Conservation (phyloP, 768 basidiomycete species). For the Postia placenta region DNA sequence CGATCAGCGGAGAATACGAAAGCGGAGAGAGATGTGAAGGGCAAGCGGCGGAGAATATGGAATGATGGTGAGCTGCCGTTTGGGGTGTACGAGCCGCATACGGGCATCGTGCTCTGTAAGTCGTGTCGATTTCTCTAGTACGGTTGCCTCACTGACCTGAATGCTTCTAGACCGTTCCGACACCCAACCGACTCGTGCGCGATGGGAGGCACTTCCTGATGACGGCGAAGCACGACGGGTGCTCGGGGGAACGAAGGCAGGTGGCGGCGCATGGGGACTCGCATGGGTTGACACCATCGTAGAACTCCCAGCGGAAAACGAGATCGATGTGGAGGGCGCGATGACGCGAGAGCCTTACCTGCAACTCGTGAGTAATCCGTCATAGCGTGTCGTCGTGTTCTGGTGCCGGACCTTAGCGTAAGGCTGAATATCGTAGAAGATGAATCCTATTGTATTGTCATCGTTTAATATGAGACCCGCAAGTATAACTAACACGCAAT, state of each 20-base stretch:
- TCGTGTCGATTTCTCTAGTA: conserved; percentile 7
- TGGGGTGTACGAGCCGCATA: conserved; percentile 82
- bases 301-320: neutral
- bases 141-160: no score
- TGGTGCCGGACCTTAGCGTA: no score
- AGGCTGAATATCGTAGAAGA: no score
- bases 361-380: neutral
- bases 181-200: conserved; percentile 65
- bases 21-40: conserved; percentile 13
- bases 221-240: conserved; percentile 36
- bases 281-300: conserved; percentile 76
- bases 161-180: conserved; percentile 65
- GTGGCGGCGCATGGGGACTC: conserved; percentile 75
- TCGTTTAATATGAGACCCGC: no score
- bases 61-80: conserved; percentile 35
- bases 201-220: conserved; percentile 55
- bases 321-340: neutral
- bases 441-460: no score
- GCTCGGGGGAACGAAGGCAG: conserved; percentile 68
- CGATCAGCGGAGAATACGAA: conserved; percentile 18
- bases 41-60: conserved; percentile 22
- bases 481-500: no score
- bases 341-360: neutral
- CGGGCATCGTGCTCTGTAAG: conserved; percentile 66
- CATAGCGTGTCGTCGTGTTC: no score